These are phyloP conservation scores for Dictyostelium capitatum DNA, from an alignment of 78 protist genomes.

Conservation along the genomic window DNA sequence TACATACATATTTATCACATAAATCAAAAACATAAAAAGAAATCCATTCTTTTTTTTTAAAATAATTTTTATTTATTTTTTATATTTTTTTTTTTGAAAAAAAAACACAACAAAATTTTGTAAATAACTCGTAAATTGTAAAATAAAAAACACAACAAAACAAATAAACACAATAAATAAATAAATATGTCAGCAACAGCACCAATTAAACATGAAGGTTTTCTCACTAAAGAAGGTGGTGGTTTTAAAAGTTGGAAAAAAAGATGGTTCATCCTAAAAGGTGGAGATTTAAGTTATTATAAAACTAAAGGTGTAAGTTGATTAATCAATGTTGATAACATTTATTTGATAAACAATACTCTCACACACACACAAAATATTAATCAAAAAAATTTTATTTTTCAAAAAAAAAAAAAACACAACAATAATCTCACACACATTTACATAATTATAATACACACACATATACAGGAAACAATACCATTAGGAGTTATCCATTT, in stretches of 20 bases:
- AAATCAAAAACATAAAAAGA: no score
- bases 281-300: constrained; percentile 72
- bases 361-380: no score
- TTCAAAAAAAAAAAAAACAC: no score
- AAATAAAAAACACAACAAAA: constrained; percentile 1
- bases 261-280: constrained; percentile 83
- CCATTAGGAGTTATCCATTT: constrained; percentile 75
- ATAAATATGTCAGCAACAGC: constrained; percentile 34
- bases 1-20: no score
- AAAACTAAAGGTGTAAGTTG: constrained; percentile 83
- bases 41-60: no score
- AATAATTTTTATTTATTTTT: no score
- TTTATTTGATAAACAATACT: no score
- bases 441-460: not conserved
- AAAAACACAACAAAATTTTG: no score
- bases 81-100: no score
- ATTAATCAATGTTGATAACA: no score
- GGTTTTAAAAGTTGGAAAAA: constrained; percentile 86
- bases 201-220: constrained; percentile 79
- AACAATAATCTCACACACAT: not conserved
- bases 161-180: not conserved
- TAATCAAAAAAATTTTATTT: no score
- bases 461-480: constrained; percentile 41
- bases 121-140: not conserved
- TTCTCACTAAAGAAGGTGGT: constrained; percentile 88